Conservation (phyloP, 352 stramenopile genomes). For the Phytophthora kernoviae region DNA sequence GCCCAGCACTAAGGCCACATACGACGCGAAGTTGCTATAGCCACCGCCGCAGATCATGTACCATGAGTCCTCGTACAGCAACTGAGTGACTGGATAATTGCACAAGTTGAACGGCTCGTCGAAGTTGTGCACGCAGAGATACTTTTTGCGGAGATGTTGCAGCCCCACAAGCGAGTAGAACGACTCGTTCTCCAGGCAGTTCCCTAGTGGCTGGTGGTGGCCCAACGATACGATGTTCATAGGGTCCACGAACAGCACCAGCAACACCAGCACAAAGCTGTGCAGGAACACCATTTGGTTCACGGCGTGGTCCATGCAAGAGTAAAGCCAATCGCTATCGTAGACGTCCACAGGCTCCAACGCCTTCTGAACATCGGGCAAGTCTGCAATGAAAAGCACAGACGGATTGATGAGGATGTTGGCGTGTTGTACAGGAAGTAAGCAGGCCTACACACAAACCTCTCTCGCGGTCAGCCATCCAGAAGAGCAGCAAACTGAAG, state of each 20-base stretch:
- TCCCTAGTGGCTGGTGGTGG: conserved; percentile 74
- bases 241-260: conserved; percentile 67
- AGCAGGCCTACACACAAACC: conserved; percentile 18
- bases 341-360: conserved; percentile 72
- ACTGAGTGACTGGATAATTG: conserved; percentile 77
- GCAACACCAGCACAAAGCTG: conserved; percentile 58
- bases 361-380: conserved; percentile 50
- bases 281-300: conserved; percentile 85
- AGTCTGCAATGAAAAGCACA: conserved; percentile 35
- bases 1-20: conserved; percentile 52
- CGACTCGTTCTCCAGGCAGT: conserved; percentile 64
- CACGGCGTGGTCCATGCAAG: conserved; percentile 78
- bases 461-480: conserved; percentile 75
- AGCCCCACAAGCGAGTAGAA: conserved; percentile 70
- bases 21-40: conserved; percentile 63
- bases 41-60: conserved; percentile 86
- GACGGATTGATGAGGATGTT: too few relatives aligned
- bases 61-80: conserved; percentile 76
- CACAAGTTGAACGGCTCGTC: conserved; percentile 87
- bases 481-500: conserved; percentile 60
- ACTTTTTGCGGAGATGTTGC: conserved; percentile 59
- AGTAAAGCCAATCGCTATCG: conserved; percentile 84
- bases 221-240: conserved; percentile 74
- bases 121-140: conserved; percentile 78
- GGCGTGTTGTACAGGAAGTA: not conserved